Evolutionary conservation across 106 monocot genomes (phyloP).

Genomic region (Phalaenopsis equestris): DNA sequence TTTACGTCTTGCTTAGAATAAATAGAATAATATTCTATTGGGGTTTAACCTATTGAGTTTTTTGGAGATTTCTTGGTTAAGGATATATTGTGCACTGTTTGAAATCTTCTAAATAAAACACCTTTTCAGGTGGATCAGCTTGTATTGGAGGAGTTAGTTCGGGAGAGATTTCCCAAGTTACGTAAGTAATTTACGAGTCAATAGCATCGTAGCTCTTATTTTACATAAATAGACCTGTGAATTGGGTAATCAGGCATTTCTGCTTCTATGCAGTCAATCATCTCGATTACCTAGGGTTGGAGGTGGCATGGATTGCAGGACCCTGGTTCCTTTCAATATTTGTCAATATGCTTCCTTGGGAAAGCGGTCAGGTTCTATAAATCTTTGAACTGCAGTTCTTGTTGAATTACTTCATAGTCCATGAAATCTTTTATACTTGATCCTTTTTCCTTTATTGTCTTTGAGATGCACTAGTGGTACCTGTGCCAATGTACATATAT

Average conservation of each 20-base stretch:
- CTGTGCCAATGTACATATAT: background rate
- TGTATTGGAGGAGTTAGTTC: conserved; percentile 91
- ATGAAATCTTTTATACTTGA: background rate
- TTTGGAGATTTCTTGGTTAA: no score
- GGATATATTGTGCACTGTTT: background rate
- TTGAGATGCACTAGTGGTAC: background rate
- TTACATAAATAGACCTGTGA: background rate
- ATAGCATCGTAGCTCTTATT: background rate
- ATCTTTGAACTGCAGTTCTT: background rate
- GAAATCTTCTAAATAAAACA: background rate
- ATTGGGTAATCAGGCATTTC: background rate
- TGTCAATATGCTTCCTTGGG: conserved; percentile 99
- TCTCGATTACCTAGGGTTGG: conserved; percentile 86
- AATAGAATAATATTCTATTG: background rate
- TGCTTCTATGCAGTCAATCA: conserved; percentile 57
- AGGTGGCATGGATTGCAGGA: conserved; percentile 94
- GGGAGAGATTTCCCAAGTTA: conserved; percentile 83
- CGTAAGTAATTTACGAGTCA: conserved; percentile 24
- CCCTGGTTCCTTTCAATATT: conserved; percentile 99
- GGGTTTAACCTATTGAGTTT: background rate
- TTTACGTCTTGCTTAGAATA: background rate
- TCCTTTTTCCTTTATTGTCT: background rate
- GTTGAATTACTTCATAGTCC: background rate
- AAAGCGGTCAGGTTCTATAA: conserved; percentile 76
- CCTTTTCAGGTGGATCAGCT: conserved; percentile 84